Percentiles rank a stretch among this genome's conserved stretches.
Conservation (phyloP, 2,329 filamentous ascomycete genomes). For the Dactylellina sp. region DNA sequence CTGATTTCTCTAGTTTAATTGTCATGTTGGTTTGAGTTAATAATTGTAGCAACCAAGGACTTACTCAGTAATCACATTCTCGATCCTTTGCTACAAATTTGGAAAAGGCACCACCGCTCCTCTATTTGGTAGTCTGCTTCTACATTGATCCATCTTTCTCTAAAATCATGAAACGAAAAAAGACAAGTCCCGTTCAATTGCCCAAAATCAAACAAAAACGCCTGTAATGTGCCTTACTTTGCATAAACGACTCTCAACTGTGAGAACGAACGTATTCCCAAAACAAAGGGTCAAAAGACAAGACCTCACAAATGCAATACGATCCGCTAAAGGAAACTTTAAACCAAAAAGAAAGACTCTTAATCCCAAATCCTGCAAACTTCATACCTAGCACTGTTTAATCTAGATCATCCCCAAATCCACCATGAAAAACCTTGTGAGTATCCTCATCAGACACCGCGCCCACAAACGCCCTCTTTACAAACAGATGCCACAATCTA, state of each 20-base stretch:
- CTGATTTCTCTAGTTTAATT: too few relatives aligned
- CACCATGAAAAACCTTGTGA: conserved; percentile 16
- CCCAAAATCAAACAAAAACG: background rate
- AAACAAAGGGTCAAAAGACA: background rate
- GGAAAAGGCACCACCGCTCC: background rate
- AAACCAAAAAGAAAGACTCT: conserved; percentile 1
- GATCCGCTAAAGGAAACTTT: background rate
- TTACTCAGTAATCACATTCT: too few relatives aligned
- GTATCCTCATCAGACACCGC: conserved; percentile 57
- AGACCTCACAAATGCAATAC: conserved; percentile 3
- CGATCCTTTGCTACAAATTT: background rate
- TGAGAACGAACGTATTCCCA: background rate
- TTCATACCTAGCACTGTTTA: too few relatives aligned
- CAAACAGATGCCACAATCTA: conserved; percentile 64
- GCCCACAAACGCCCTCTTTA: conserved; percentile 61
- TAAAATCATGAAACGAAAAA: background rate
- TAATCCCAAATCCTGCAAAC: background rate
- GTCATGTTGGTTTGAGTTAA: too few relatives aligned
- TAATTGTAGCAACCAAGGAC: too few relatives aligned
- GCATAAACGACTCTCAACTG: conserved; percentile 4
- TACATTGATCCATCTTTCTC: conserved; percentile 10
- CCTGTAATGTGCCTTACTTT: background rate
- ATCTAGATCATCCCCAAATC: too few relatives aligned
- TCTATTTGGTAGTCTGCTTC: background rate
- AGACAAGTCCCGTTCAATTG: background rate